Conservation (phyloP, 768 basidiomycete genomes). For the Exidia glandulosa region DNA sequence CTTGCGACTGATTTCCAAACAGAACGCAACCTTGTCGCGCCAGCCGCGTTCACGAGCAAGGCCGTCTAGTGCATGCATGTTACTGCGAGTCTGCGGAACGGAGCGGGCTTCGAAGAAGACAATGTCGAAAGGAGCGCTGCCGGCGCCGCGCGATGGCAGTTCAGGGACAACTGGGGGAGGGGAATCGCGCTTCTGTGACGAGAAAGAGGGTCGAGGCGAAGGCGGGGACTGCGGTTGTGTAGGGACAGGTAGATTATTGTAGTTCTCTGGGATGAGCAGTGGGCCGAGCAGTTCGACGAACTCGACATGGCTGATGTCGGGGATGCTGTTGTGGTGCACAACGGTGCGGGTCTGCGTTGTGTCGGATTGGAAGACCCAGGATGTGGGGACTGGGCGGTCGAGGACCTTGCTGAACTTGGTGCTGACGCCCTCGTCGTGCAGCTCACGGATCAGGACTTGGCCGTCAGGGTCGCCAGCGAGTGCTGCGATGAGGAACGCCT, state of each 20-base stretch:
- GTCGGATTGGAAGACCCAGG: constrained; percentile 58
- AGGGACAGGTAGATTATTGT: constrained; percentile 28
- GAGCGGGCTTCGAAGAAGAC: constrained; percentile 76
- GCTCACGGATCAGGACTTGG: constrained; percentile 44
- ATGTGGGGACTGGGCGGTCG: constrained; percentile 60
- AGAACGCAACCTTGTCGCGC: constrained; percentile 73
- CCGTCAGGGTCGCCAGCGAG: constrained; percentile 67
- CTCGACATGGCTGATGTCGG: constrained; percentile 79
- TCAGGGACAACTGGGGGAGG: constrained; percentile 16
- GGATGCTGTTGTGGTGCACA: constrained; percentile 80
- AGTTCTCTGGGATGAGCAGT: constrained; percentile 75
- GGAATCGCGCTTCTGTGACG: constrained; percentile 23
- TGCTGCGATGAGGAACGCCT: constrained; percentile 63
- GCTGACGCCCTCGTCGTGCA: constrained; percentile 55
- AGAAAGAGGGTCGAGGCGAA: constrained; percentile 21
- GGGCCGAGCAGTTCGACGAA: constrained; percentile 72
- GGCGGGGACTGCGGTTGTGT: constrained; percentile 17
- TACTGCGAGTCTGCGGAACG: constrained; percentile 67
- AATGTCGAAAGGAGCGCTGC: constrained; percentile 77
- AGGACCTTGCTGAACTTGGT: constrained; percentile 70
- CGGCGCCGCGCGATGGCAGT: constrained; percentile 30
- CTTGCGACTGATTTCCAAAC: constrained; percentile 64
- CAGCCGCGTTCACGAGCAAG: constrained; percentile 75
- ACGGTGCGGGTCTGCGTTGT: constrained; percentile 55
- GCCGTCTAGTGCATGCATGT: constrained; percentile 69